Percentiles rank a stretch among this genome's conserved stretches.
These are phyloP conservation scores for Pyrus betulifolia DNA, from an alignment of 306 rosid genomes.

Conservation along the genomic window DNA sequence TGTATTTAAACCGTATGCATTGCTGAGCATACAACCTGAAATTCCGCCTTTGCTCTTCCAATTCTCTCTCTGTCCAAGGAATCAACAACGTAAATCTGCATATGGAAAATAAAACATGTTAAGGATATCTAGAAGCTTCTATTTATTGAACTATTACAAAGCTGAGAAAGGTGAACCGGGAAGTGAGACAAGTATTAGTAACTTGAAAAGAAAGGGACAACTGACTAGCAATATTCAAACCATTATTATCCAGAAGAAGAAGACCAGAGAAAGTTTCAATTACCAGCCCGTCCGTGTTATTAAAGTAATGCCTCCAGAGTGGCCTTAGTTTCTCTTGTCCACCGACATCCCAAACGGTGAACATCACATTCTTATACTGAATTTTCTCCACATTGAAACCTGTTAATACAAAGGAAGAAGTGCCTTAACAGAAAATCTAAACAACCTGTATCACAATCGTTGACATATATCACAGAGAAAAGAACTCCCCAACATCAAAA, in stretches of 20 bases:
- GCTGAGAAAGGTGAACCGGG: not conserved
- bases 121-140: not conserved
- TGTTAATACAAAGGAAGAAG: slow-evolving; percentile 18
- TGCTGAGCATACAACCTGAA: slow-evolving; percentile 56
- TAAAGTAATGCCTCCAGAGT: slow-evolving; percentile 95
- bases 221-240: not conserved
- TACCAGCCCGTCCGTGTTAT: slow-evolving; percentile 90
- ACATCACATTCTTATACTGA: slow-evolving; percentile 91
- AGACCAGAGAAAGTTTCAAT: slow-evolving; percentile 12
- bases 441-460: not conserved
- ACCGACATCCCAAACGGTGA: slow-evolving; percentile 98
- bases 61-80: slow-evolving; percentile 94
- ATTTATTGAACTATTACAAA: not conserved
- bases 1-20: slow-evolving; percentile 10
- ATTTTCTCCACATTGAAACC: slow-evolving; percentile 98
- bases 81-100: slow-evolving; percentile 91
- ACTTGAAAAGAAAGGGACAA: not conserved
- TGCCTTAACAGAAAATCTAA: not conserved
- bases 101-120: not conserved
- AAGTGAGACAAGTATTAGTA: no score
- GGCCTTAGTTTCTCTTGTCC: slow-evolving; percentile 97
- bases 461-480: not conserved
- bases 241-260: not conserved
- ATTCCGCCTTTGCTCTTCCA: slow-evolving; percentile 77
- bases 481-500: not conserved